Evolutionary conservation across 495 filamentous ascomycete species (phyloP).

Genomic region (Neurospora sp.): DNA sequence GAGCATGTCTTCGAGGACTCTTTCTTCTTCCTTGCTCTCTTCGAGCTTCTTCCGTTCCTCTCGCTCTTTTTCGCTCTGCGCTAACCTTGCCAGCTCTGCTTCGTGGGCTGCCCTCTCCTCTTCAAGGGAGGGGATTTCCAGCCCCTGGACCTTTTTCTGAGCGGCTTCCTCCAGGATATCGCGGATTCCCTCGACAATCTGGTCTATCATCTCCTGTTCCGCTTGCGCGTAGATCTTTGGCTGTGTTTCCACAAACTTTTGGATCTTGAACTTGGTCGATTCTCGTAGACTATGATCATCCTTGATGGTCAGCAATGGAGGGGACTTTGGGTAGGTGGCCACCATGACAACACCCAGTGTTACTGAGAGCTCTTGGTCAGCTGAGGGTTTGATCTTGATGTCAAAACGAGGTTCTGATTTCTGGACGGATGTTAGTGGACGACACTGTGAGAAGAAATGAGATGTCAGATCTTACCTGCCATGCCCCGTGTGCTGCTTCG

Average conservation of each 20-base stretch:
- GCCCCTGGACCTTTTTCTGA: slow-evolving; percentile 55
- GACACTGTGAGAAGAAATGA: background rate
- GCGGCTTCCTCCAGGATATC: slow-evolving; percentile 85
- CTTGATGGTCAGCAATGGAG: slow-evolving; percentile 63
- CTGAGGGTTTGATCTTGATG: slow-evolving; percentile 61
- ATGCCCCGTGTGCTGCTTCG: slow-evolving; percentile 61
- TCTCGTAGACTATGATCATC: slow-evolving; percentile 51
- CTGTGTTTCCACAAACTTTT: slow-evolving; percentile 57
- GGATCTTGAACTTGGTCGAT: slow-evolving; percentile 54
- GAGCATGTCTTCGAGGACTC: slow-evolving; percentile 61
- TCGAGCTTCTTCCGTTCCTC: slow-evolving; percentile 41
- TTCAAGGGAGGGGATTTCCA: slow-evolving; percentile 74
- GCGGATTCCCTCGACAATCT: slow-evolving; percentile 69
- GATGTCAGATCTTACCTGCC: slow-evolving; percentile 53
- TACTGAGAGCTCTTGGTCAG: slow-evolving; percentile 54
- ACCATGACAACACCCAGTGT: slow-evolving; percentile 64
- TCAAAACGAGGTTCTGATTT: slow-evolving; percentile 77
- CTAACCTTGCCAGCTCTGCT: slow-evolving; percentile 37
- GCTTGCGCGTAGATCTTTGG: slow-evolving; percentile 51
- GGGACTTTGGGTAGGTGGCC: slow-evolving; percentile 86
- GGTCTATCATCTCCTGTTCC: slow-evolving; percentile 76
- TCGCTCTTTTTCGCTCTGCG: slow-evolving; percentile 37
- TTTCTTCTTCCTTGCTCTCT: slow-evolving; percentile 63
- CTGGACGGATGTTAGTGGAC: slow-evolving; percentile 23
- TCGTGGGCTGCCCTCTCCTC: slow-evolving; percentile 71